Evolutionary conservation across 2,329 filamentous ascomycete genomes (phyloP), one percentile per base, ranked within the genome.

Genomic region (Aspergillus calidoustus): DNA sequence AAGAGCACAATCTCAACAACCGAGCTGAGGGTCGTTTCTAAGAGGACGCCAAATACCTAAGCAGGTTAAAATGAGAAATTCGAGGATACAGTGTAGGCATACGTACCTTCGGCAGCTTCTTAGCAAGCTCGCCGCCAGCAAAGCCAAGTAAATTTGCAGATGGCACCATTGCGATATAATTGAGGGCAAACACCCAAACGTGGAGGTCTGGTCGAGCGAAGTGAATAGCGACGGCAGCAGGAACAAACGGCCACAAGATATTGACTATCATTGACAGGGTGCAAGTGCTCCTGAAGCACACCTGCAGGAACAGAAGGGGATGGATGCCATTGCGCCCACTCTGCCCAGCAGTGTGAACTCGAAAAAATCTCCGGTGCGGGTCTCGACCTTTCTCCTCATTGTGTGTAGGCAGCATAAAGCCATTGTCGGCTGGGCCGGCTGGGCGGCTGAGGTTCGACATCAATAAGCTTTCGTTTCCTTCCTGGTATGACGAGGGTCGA

Each of bases 1-100:
- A 96, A 95, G 31, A 96, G 80, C 51, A 96, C 86, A 60, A 96
- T 89, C 73, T 96, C 92, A 56, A 95, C 91, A 9, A 93, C 78
- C 0, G 90, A 91, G 2, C 90, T 91, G 55, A 93, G 76, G 0
- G 82, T 82, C 1, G 82, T 85, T 68, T 86, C 84, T 9, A 85
- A 64, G 48, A 81, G 61, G 7, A 78, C 70, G 23, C 76, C 76
- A 53, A 88, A 76, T 19, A 57, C 55, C 47, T 49, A 11, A 30
- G 44, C n/a, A 47, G 8, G 47, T 49, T 25, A 49, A 17, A 22
- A 11, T 9, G 7, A 6, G 22, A 23, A 6, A 13, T 25, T 11
- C 7, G 11, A 25, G 23, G 5, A 49, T 17, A 17, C 4, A 49
- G 5, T 7, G 25, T 25, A 25, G 11, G 28, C 15, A 28, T 17